Evolutionary conservation across 495 filamentous ascomycete species (phyloP), one percentile per base, ranked within the genome.

Genomic region (Collariella sp.): DNA sequence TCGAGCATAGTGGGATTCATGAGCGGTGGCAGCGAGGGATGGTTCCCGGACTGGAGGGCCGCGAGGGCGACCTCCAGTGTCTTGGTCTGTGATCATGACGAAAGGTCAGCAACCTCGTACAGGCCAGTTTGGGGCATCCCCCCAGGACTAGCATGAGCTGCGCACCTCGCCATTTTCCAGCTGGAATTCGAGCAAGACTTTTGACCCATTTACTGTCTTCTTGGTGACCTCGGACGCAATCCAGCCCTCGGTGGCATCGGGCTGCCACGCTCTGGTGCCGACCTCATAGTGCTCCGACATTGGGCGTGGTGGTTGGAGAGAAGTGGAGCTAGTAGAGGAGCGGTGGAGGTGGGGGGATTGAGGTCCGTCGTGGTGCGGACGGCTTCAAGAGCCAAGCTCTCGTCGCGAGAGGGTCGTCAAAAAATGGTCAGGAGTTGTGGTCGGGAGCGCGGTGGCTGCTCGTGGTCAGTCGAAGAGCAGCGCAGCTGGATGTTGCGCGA

Each of bases 1-100:
- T 99, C 93, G 40, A 99, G 84, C 82, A 99, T 93, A 23, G 91
- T 81, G 46, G 93, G 93, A 66, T 99, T 99, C 93, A 97, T 97
- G 61, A 97, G 72, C 38, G 93, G 93, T 10, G 93, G 93, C 41
- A 97, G 76, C 59, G 84, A 82, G 61, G 82, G 81, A 67, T 89
- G 84, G 50, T 70, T 76, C 56, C 75, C 71, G 50, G 75, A 74
- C 70, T 89, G 83, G 56, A 98, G 75, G 59, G 82, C 88, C 61
- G 83, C 82, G 57, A 85, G 68, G 11, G 90, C 90, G 53, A 93
- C 90, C 70, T 86, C 83, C 45, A 95, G 64, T n/a, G 75, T 82
- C 70, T 83, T 91, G 60, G 81, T 81, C 89, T 96, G 55, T 22
- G 40, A 20, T 22, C 19, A 54, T 23, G 33, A 40, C 26, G 58